Base-by-base conservation (phyloP, 2,329 filamentous ascomycete species). In the Xylariaceae sp. region DNA sequence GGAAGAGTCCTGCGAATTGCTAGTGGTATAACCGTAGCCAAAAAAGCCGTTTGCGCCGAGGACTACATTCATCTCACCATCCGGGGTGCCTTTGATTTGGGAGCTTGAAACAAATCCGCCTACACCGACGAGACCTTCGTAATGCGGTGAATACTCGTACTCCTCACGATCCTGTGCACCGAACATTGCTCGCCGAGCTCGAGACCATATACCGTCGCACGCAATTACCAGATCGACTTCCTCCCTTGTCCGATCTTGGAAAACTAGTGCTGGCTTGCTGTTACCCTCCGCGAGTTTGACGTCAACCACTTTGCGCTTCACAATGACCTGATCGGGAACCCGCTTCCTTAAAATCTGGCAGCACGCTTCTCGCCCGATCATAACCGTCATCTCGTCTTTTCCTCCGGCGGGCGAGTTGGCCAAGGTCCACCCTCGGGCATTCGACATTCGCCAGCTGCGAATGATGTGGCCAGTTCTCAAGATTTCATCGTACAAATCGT, bases 171-270 rank as follows among this genome's bases (percentile, higher is more conserved):
- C 47, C 26, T 52, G 55, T 6, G 33, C 48, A 23, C 45, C 48
- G 21, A 58, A 58, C 23, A 56, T 56, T 1, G 48, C 52, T 52
- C 41, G 52, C 37, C 55, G 40, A 24, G 36, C 20, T 9, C 52
- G 40, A 6, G 55, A 58, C 55, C 55, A 58, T 18, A 58, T 49
- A 13, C 53, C 55, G 21, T 58, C 52, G 24, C 55, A 58, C 11
- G 23, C 52, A 53, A 58, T 56, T 30, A 56, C 52, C 27, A 58
- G 21, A 44, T 53, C 55, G n/a, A 46, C 40, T 16, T 50, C 48
- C 10, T 58, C 49, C 4, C 10, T 41, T 20, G 20, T 44, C 8
- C 46, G 40, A 23, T 58, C 48, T 26, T 58, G 52, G 24, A 58
- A 58, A 16, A 56, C 41, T 33, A 58, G 29, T 21, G n/a, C 44